Evolutionary conservation across 129 eudicot species (phyloP).

Genomic region (Oenanthe sinensis): DNA sequence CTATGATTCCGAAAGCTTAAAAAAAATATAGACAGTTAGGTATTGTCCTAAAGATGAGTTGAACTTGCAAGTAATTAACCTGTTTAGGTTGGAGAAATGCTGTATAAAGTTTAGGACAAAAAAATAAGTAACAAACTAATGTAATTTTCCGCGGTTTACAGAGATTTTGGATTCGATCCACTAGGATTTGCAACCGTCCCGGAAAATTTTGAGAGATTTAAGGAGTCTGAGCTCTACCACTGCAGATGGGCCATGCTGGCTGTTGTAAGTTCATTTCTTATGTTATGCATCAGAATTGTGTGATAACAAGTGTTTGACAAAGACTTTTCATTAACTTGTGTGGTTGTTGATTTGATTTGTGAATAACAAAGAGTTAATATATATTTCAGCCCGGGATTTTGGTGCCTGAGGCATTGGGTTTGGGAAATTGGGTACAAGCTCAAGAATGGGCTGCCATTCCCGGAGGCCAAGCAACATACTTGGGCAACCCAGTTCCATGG

Average conservation of each 20-base stretch:
- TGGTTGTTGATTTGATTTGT: not conserved
- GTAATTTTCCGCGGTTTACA: constrained; percentile 14
- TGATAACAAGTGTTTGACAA: not conserved
- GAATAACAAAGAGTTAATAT: not conserved
- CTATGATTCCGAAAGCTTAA: not conserved
- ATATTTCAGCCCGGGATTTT: constrained; percentile 85
- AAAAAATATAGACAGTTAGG: too few relatives aligned
- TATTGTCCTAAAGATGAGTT: not conserved
- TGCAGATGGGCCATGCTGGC: constrained; percentile 99
- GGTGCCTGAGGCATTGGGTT: constrained; percentile 91
- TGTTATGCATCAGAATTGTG: not conserved
- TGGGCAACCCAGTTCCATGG: constrained; percentile 97
- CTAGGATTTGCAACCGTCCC: constrained; percentile 89
- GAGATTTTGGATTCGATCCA: constrained; percentile 97
- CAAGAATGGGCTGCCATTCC: constrained; percentile 99
- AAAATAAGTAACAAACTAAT: not conserved
- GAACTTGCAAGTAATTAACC: not conserved
- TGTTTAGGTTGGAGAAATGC: not conserved
- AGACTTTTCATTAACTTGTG: too few relatives aligned
- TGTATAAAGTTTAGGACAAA: not conserved
- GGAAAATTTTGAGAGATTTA: constrained; percentile 81
- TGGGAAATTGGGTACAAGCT: constrained; percentile 96
- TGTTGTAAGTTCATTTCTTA: constrained; percentile 47
- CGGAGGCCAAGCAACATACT: constrained; percentile 89
- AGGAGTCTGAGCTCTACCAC: constrained; percentile 88